Conservation (phyloP, 176 grass and related monocot genomes). For the Tillandsia fasciculata region DNA sequence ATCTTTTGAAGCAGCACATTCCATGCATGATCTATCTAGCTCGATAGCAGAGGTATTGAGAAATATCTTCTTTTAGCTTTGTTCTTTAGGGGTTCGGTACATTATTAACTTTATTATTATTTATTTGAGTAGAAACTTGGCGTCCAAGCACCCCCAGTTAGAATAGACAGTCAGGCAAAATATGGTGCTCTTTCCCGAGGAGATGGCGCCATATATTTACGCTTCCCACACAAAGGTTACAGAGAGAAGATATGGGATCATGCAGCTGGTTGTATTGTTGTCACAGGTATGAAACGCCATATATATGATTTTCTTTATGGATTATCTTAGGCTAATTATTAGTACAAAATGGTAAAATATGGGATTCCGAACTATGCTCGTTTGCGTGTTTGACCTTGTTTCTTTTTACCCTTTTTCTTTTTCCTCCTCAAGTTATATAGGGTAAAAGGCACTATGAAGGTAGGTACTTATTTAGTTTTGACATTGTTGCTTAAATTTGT, state of each 20-base stretch:
- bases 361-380: too few relatives aligned
- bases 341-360: too few relatives aligned
- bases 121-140: slow-evolving; percentile 75
- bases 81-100: background rate
- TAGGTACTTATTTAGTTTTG: too few relatives aligned
- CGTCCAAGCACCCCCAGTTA: slow-evolving; percentile 78
- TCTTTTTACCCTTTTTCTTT: too few relatives aligned
- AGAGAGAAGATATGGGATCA: slow-evolving; percentile 98
- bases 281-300: slow-evolving; percentile 41
- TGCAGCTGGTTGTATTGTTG: slow-evolving; percentile 87
- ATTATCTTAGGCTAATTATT: background rate
- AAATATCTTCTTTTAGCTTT: background rate
- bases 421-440: too few relatives aligned
- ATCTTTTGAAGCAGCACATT: slow-evolving; percentile 90
- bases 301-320: background rate
- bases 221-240: slow-evolving; percentile 85
- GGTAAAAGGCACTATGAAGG: too few relatives aligned
- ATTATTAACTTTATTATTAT: background rate
- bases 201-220: slow-evolving; percentile 86
- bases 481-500: too few relatives aligned
- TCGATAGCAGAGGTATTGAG: slow-evolving; percentile 58
- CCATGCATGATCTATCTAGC: slow-evolving; percentile 70
- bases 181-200: slow-evolving; percentile 92
- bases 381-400: background rate
- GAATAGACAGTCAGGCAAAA: slow-evolving; percentile 97